Evolutionary conservation across 805 yeast species (phyloP).

Genomic region (Candida gorgasii): DNA sequence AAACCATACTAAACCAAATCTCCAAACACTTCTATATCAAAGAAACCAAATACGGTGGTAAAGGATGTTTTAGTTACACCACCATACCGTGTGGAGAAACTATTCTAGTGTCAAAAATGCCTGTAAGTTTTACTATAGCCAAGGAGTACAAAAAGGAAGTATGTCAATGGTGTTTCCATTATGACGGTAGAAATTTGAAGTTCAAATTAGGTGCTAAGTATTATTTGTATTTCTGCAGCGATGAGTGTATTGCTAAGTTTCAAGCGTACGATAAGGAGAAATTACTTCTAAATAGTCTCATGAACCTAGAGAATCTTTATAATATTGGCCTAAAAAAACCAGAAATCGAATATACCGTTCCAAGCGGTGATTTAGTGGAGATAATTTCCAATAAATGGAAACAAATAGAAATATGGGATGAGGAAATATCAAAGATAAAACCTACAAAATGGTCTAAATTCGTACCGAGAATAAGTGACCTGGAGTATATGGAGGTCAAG

Average conservation of each 20-base stretch:
- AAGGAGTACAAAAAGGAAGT: conserved; percentile 63
- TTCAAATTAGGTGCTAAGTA: conserved; percentile 27
- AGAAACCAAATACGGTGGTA: conserved; percentile 52
- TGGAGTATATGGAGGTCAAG: conserved; percentile 53
- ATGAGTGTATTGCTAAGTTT: conserved; percentile 43
- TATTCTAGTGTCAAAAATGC: conserved; percentile 39
- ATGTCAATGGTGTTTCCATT: conserved; percentile 56
- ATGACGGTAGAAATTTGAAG: conserved; percentile 48
- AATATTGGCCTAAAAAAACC: conserved; percentile 21
- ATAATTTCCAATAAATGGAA: conserved; percentile 37
- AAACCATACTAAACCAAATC: conserved; percentile 20
- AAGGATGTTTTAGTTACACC: conserved; percentile 56
- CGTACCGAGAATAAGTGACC: conserved; percentile 49
- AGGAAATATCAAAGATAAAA: conserved; percentile 30
- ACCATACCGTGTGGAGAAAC: conserved; percentile 42
- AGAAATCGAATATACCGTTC: conserved; percentile 25
- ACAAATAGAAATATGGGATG: conserved; percentile 38
- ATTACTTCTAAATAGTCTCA: conserved; percentile 34
- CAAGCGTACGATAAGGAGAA: conserved; percentile 32
- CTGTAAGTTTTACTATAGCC: conserved; percentile 49
- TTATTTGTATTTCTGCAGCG: conserved; percentile 54
- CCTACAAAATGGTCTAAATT: conserved; percentile 33
- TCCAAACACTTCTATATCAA: conserved; percentile 35
- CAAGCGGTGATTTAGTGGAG: conserved; percentile 12
- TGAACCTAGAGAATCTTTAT: conserved; percentile 36